These are phyloP conservation scores for Penicillium sp. DNA, from an alignment of 2,329 filamentous ascomycete genomes.

Conservation along the genomic window DNA sequence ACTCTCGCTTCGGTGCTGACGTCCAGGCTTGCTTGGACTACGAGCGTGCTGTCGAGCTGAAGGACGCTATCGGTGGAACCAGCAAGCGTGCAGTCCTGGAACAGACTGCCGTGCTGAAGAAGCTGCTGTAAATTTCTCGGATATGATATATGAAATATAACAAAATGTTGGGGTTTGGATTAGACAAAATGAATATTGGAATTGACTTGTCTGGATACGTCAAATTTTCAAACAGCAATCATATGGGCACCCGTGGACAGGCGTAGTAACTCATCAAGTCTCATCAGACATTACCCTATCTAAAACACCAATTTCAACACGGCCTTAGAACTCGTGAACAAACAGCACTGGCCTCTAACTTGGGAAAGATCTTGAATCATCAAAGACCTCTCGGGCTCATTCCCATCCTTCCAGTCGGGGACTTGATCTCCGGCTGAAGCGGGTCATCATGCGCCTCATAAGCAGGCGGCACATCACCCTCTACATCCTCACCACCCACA, in stretches of 20 bases:
- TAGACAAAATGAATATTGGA: constrained; percentile 23
- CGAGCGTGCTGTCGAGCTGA: constrained; percentile 78
- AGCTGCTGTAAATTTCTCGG: constrained; percentile 47
- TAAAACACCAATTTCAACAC: neutral
- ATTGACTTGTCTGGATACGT: constrained; percentile 5
- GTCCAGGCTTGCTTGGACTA: constrained; percentile 75
- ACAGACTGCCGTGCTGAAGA: constrained; percentile 67
- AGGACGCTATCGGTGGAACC: constrained; percentile 75
- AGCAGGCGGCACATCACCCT: constrained; percentile 14
- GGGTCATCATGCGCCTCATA: constrained; percentile 12
- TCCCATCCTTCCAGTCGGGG: constrained; percentile 13
- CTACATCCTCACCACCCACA: neutral
- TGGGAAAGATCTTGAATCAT: neutral
- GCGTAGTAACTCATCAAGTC: neutral
- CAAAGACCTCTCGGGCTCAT: neutral
- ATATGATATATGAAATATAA: constrained; percentile 11
- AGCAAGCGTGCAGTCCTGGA: constrained; percentile 68
- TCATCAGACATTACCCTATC: neutral
- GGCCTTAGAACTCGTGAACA: too few relatives aligned
- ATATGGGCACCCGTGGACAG: neutral
- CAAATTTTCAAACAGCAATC: neutral
- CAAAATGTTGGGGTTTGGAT: constrained; percentile 18
- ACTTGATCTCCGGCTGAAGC: constrained; percentile 10
- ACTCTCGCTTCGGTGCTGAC: constrained; percentile 70
- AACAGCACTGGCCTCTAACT: neutral